Percentiles rank a stretch among this genome's conserved stretches.
Evolutionary conservation across 106 monocot species (phyloP).

Genomic region (Dioscorea dumetorum): DNA sequence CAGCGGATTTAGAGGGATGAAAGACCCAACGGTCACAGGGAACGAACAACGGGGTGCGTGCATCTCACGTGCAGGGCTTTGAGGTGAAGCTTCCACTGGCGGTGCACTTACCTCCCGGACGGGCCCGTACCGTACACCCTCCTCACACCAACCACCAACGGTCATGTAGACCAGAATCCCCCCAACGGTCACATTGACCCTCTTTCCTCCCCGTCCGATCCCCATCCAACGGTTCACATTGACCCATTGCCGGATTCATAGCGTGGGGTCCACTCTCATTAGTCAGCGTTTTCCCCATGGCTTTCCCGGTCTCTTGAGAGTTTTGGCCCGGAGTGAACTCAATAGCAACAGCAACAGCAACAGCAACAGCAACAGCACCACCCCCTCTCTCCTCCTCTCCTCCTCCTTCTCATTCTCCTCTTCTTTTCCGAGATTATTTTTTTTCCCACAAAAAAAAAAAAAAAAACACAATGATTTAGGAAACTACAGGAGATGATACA

Average conservation of each 20-base stretch:
- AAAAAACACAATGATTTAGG: neutral
- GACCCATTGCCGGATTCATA: neutral
- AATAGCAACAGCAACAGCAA: neutral
- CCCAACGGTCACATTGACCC: slow-evolving; percentile 39
- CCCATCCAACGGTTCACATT: slow-evolving; percentile 17
- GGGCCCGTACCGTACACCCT: neutral
- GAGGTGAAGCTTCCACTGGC: slow-evolving; percentile 7
- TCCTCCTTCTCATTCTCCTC: neutral
- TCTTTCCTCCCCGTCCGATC: slow-evolving; percentile 20
- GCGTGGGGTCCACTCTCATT: neutral
- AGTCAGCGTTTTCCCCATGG: slow-evolving; percentile 1
- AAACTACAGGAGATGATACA: neutral
- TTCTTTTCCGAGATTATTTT: neutral
- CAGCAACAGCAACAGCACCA: neutral
- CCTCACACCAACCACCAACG: slow-evolving; percentile 12
- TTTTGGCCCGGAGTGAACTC: slow-evolving; percentile 2
- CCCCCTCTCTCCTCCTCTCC: too few relatives aligned
- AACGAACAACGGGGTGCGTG: slow-evolving; percentile 6
- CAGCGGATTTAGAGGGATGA: neutral
- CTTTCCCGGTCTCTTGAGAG: neutral
- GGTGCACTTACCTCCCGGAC: slow-evolving; percentile 6
- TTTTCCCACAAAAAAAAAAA: neutral
- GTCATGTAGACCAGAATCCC: slow-evolving; percentile 12
- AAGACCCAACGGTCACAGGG: slow-evolving; percentile 20
- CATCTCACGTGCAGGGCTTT: slow-evolving; percentile 10